Base-by-base conservation (phyloP, 768 basidiomycete species). In the Tricholoma terreum region DNA sequence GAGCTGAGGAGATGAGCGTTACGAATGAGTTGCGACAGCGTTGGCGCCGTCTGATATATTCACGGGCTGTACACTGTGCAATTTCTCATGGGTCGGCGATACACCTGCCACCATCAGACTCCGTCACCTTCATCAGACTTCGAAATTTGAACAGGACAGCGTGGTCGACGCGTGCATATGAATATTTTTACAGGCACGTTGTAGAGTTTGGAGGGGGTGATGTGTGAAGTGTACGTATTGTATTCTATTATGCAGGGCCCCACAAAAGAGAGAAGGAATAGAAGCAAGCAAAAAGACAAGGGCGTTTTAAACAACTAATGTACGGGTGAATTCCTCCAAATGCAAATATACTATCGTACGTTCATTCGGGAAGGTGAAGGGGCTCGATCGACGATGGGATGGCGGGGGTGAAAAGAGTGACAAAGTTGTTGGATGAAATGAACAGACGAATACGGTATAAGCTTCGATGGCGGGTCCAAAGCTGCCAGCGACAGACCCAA, bases 361-460 rank as follows among this genome's bases (percentile, higher is more conserved):
- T 50, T 55, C 54, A 35, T 22, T 48, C 27, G 7, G 50, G 40
- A 36, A 54, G 45, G 35, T 24, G 46, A 35, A 50, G 17, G 52
- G 56, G 15, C 27, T 27, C 14, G 24, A 11, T 46, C 45, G 45
- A 46, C 43, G 43, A 45, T 24, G 53, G 54, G 24, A 31, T 42
- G 56, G n/a, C 24, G 43, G 52, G 53, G 43, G 56, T 50, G 51
- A 62, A 67, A 67, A 50, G 65, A 67, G 60, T 56, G 66, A 63
- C 61, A n/a, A 48, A 58, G 58, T 63, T 50, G 40, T 55, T 56
- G 52, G 36, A 56, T 49, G 36, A 53, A 61, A 66, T 57, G 57
- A 58, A 56, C 50, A 58, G 59, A 55, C 49, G 38, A 50, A 24
- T 61, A 65, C 54, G 69, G 67, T 71, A 69, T 69, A 67, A 54